Evolutionary conservation across 225 moss, liverwort and hornwort genomes (phyloP).

Genomic region (Straminergon stramineum): DNA sequence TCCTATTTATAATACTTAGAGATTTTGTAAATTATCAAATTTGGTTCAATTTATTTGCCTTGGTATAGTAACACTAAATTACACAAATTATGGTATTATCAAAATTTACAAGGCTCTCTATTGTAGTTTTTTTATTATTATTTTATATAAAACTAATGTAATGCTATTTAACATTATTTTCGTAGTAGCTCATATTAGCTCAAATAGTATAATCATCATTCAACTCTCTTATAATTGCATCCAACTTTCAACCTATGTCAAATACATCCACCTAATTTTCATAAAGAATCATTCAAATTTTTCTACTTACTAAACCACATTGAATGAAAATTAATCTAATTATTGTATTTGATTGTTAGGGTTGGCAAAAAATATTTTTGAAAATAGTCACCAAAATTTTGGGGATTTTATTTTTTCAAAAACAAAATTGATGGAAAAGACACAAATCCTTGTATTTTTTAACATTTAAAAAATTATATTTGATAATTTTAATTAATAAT

Average conservation of each 20-base stretch:
- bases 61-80: fast-evolving
- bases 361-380: not conserved
- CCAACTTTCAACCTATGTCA: not conserved
- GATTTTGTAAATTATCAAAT: not conserved
- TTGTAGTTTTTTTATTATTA: no score
- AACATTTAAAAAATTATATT: not conserved
- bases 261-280: not conserved
- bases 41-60: not conserved
- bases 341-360: fast-evolving
- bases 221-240: not conserved
- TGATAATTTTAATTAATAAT: not conserved
- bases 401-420: no score
- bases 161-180: not conserved
- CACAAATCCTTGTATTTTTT: not conserved
- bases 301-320: not conserved
- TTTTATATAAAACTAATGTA: no score
- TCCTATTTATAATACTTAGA: not conserved
- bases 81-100: no score
- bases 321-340: not conserved
- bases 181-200: no score
- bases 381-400: not conserved
- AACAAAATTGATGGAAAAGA: fast-evolving
- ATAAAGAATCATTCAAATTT: not conserved
- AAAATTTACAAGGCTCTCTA: not conserved
- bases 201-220: not conserved